Evolutionary conservation across 805 yeast species (phyloP).

Genomic region (Jamesozyma jinghongensis): DNA sequence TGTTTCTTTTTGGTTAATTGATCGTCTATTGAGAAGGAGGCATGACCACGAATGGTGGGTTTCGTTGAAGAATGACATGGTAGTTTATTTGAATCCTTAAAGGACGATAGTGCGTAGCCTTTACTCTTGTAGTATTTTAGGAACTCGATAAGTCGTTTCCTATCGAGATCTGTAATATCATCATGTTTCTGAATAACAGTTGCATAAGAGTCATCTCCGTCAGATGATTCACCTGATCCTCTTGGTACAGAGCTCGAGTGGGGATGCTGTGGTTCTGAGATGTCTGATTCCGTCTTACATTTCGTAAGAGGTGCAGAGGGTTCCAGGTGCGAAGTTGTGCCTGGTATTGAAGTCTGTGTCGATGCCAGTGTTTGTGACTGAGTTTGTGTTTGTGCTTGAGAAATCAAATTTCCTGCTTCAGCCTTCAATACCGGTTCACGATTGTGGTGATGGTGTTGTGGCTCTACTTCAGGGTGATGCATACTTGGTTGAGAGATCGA

Average conservation of each 20-base stretch:
- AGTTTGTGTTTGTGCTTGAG: too few relatives aligned
- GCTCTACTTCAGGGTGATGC: not conserved
- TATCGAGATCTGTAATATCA: conserved; percentile 30
- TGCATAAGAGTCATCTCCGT: not conserved
- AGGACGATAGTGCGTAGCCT: conserved; percentile 19
- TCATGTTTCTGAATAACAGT: not conserved
- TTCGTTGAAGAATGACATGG: not conserved
- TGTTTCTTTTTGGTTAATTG: conserved; percentile 1
- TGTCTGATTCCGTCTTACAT: conserved; percentile 15
- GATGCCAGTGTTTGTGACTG: not conserved
- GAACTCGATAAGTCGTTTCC: conserved; percentile 39
- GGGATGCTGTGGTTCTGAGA: conserved; percentile 4
- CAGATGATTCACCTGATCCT: not conserved
- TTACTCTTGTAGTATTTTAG: conserved; percentile 31
- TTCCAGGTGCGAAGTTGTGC: conserved; percentile 1
- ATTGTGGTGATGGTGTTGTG: not conserved
- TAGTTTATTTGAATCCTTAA: conserved; percentile 13
- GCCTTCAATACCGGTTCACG: not conserved
- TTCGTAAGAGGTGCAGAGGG: conserved; percentile 10
- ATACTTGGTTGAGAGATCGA: not conserved
- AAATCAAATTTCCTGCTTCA: too few relatives aligned
- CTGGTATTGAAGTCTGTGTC: not conserved
- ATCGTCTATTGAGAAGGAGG: conserved; percentile 21
- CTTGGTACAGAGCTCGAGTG: conserved; percentile 8
- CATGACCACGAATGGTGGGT: conserved; percentile 9